Percentiles rank a stretch among this genome's conserved stretches.
These are phyloP conservation scores for Aquanectria penicillioides DNA, from an alignment of 2,329 filamentous ascomycete genomes.

Conservation along the genomic window DNA sequence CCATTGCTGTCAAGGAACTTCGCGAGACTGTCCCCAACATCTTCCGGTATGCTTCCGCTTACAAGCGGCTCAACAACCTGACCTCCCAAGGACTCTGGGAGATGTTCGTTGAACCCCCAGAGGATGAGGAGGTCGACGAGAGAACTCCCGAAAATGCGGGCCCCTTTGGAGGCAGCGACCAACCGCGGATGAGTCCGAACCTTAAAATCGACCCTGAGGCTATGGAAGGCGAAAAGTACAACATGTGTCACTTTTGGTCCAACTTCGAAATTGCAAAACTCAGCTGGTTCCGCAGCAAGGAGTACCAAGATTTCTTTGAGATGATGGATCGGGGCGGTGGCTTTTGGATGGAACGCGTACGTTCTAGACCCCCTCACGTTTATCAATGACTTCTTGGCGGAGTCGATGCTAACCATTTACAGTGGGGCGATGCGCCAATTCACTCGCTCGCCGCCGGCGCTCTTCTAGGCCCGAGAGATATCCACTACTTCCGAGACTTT, in stretches of 20 bases:
- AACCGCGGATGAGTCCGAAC: conserved; percentile 79
- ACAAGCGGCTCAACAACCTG: conserved; percentile 91
- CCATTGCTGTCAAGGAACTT: conserved; percentile 97
- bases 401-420: conserved; percentile 37
- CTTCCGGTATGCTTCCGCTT: conserved; percentile 98
- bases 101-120: conserved; percentile 89
- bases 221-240: conserved; percentile 98
- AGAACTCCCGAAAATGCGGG: conserved; percentile 67
- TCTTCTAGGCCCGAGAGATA: conserved; percentile 81
- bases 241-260: conserved; percentile 99
- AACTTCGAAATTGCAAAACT: conserved; percentile 98
- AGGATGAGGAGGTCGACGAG: conserved; percentile 69
- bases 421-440: conserved; percentile 99
- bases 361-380: conserved; percentile 32
- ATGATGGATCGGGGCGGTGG: conserved; percentile 99
- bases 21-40: conserved; percentile 98
- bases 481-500: conserved; percentile 99
- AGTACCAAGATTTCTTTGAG: conserved; percentile 97
- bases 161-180: conserved; percentile 83
- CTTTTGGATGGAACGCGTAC: conserved; percentile 98
- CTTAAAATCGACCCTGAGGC: conserved; percentile 87
- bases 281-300: conserved; percentile 96
- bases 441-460: conserved; percentile 95
- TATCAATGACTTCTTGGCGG: background rate
- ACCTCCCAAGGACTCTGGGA: conserved; percentile 96